These are phyloP conservation scores for Chalciporus chontae DNA, from an alignment of 768 basidiomycete genomes.

Conservation along the genomic window DNA sequence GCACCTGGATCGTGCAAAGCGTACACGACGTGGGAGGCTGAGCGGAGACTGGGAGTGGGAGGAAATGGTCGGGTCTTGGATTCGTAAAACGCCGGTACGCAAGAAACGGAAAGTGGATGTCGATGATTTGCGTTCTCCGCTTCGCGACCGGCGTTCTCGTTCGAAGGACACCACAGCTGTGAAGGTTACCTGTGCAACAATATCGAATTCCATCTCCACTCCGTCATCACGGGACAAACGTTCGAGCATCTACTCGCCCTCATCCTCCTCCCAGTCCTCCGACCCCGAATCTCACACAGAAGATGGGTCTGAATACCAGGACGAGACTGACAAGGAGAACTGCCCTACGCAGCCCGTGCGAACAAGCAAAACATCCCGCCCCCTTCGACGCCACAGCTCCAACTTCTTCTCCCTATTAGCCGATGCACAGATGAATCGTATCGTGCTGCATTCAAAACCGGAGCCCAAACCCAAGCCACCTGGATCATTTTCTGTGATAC, in stretches of 20 bases:
- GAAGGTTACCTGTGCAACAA: not conserved
- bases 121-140: not conserved
- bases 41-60: conserved; percentile 49
- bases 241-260: conserved; percentile 8
- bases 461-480: not conserved
- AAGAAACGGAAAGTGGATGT: conserved; percentile 21
- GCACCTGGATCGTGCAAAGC: conserved; percentile 1
- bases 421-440: conserved; percentile 37
- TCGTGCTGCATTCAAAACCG: conserved; percentile 30
- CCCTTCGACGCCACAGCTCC: conserved; percentile 18
- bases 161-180: not conserved
- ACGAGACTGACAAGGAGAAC: conserved; percentile 23
- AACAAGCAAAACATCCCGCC: conserved; percentile 6
- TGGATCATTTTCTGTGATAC: conserved; percentile 9
- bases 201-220: not conserved
- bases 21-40: conserved; percentile 8
- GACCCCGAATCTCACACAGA: conserved; percentile 16
- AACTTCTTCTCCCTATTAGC: conserved; percentile 40
- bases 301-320: conserved; percentile 21
- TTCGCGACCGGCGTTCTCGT: not conserved
- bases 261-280: conserved; percentile 9
- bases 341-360: conserved; percentile 5
- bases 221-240: not conserved
- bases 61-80: conserved; percentile 43
- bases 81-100: conserved; percentile 34